Percentiles rank a stretch among this genome's conserved stretches.
These are phyloP conservation scores for Curvularia lunata DNA, from an alignment of 2,329 filamentous ascomycete species.

Conservation along the genomic window DNA sequence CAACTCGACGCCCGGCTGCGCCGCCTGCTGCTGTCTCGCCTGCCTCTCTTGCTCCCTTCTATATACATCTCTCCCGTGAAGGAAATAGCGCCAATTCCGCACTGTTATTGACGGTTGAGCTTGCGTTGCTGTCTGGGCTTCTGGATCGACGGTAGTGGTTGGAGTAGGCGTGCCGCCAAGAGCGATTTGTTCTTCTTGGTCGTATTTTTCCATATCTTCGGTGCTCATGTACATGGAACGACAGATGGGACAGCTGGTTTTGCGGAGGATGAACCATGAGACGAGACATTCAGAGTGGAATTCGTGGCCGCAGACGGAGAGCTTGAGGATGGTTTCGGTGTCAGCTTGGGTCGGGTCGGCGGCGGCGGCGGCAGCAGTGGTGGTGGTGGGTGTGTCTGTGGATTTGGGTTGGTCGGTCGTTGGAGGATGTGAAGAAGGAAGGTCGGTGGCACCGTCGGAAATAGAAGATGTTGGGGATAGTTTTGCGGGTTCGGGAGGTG, in stretches of 20 bases:
- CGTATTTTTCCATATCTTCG: constrained; percentile 25
- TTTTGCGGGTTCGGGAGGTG: constrained; percentile 37
- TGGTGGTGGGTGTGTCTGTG: not conserved
- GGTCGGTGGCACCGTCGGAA: constrained; percentile 13
- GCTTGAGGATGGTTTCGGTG: constrained; percentile 33
- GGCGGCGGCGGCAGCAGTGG: not conserved
- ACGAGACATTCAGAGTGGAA: constrained; percentile 43
- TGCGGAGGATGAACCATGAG: constrained; percentile 40
- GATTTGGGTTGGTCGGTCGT: not conserved
- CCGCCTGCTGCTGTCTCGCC: constrained; percentile 1
- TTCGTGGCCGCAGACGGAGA: constrained; percentile 37
- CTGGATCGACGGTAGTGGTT: not conserved
- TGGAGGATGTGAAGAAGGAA: not conserved
- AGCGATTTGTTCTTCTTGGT: constrained; percentile 20
- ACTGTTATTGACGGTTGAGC: not conserved
- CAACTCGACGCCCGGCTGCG: constrained; percentile 7
- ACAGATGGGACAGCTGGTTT: constrained; percentile 42
- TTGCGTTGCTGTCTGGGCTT: not conserved
- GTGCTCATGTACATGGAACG: constrained; percentile 36
- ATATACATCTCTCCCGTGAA: constrained; percentile 11
- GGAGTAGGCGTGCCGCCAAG: not conserved
- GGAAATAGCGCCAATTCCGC: constrained; percentile 24
- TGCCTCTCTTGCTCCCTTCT: not conserved
- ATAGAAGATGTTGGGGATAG: constrained; percentile 18
- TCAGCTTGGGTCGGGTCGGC: constrained; percentile 8